Evolutionary conservation across 176 grass and related monocot genomes (phyloP), one percentile per base, ranked within the genome.

Genomic region (Avena eriantha): DNA sequence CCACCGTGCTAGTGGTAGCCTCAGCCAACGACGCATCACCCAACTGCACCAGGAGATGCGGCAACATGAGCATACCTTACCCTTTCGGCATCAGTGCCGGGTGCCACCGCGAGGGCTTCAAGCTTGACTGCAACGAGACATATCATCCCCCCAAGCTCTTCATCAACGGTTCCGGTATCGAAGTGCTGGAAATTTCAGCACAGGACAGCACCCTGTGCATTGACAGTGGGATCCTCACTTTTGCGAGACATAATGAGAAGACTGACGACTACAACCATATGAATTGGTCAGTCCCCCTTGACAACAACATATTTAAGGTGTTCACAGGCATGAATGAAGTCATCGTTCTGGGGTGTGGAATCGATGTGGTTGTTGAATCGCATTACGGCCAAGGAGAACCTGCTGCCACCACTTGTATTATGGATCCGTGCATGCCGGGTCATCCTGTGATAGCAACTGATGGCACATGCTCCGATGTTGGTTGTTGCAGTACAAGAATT

Each of bases 121-220:
- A 59, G 35, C 50, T 73, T 4, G 4, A 26, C 24, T 73, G 81
- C 15, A 43, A 83, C n/a, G n/a, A 26, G 15, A 21, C 81, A 12
- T 73, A 18, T 7, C 15, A 59, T 7, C 51, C 81, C 21, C 81
- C 81, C 10, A 73, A 29, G 68, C 68, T 83, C 67, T 83, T 83
- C 81, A 39, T 83, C 35, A 41, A 24, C 51, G 10, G 9, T 23
- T 21, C 51, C 11, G 17, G 18, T n/a, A 4, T 56, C 51, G 17
- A 57, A 57, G 75, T 78, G 18, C 31, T 78, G 10, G 8, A 78
- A 55, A 78, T 78, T 57, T 46, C 39, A 22, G 19, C 0, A 10
- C 39, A 56, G 56, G 18, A 56, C 18, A 53, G 26, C 49, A 56
- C 10, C 0, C 1, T 78, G 29, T 7, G 5, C 9, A 77, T 78